Conservation (phyloP, 2,329 filamentous ascomycete species). For the Cladosporium colombiae region DNA sequence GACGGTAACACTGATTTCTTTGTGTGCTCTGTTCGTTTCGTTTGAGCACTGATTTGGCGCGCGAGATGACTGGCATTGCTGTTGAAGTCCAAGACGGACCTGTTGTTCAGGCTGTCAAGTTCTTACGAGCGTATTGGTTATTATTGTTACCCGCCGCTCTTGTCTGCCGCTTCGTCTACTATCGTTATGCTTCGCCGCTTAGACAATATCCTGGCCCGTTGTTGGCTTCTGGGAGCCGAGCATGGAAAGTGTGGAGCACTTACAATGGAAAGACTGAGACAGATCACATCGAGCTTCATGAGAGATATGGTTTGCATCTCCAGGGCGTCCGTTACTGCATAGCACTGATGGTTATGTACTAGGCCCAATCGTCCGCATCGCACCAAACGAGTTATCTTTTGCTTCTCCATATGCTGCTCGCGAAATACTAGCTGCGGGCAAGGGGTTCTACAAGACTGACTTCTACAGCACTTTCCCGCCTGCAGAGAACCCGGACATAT, state of each 20-base stretch:
- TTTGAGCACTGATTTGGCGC: not conserved
- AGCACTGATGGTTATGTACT: not conserved
- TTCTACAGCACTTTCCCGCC: constrained; percentile 80
- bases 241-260: constrained; percentile 31
- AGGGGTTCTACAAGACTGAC: constrained; percentile 44
- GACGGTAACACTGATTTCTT: not conserved
- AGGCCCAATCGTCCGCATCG: constrained; percentile 64
- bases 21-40: not conserved
- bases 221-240: constrained; percentile 34
- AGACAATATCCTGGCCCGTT: constrained; percentile 33
- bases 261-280: constrained; percentile 15
- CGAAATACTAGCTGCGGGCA: constrained; percentile 62
- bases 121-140: constrained; percentile 27
- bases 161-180: constrained; percentile 35
- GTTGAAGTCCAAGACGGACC: constrained; percentile 20
- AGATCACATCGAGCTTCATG: constrained; percentile 68
- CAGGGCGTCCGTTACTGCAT: not conserved
- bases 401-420: constrained; percentile 72
- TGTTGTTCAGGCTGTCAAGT: constrained; percentile 24
- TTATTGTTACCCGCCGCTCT: constrained; percentile 28
- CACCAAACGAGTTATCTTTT: constrained; percentile 74
- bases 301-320: constrained; percentile 63
- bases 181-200: constrained; percentile 33
- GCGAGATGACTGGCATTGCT: constrained; percentile 24
- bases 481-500: constrained; percentile 69